Percentiles rank a stretch among this genome's conserved stretches.
phyloP scores from a whole-genome alignment of 169 alveolate genomes.

The Eimeria praecox region DNA sequence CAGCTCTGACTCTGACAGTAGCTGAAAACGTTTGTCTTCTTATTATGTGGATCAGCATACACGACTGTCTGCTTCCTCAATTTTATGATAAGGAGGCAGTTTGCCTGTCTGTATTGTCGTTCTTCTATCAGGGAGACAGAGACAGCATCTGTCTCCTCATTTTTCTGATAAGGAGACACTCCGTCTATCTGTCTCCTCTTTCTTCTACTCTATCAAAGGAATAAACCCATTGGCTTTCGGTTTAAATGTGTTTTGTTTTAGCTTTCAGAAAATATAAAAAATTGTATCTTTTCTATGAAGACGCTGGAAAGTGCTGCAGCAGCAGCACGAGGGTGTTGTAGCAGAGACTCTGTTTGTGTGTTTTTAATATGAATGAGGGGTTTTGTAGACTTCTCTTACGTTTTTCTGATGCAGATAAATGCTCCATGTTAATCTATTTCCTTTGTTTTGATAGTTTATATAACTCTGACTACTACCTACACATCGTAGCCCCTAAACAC shows the following conservation, averaged over 20 bases:
- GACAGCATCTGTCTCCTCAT: neutral
- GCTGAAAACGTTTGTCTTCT: neutral
- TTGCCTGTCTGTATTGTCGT: neutral
- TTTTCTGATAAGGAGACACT: neutral
- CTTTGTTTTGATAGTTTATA: no score
- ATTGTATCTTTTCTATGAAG: no score
- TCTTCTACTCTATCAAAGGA: neutral
- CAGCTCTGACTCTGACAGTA: conserved; percentile 11
- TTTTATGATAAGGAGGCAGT: neutral
- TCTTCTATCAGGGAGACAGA: neutral
- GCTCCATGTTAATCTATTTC: no score
- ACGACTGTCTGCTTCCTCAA: neutral
- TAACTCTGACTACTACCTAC: no score
- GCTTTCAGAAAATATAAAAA: neutral
- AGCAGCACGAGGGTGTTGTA: no score
- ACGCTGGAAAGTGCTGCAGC: no score
- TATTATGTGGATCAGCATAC: neutral
- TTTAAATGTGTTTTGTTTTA: neutral
- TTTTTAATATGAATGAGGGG: no score
- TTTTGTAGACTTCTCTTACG: no score
- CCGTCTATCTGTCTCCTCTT: neutral
- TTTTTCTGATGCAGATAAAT: no score
- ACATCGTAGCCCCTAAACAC: no score
- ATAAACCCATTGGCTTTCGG: neutral
- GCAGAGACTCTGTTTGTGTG: no score